A percentile compares a stretch with the other conserved stretches of the same genome.
Conservation (phyloP, 1,139 yeast species). For the Debaryomyces udenii region DNA sequence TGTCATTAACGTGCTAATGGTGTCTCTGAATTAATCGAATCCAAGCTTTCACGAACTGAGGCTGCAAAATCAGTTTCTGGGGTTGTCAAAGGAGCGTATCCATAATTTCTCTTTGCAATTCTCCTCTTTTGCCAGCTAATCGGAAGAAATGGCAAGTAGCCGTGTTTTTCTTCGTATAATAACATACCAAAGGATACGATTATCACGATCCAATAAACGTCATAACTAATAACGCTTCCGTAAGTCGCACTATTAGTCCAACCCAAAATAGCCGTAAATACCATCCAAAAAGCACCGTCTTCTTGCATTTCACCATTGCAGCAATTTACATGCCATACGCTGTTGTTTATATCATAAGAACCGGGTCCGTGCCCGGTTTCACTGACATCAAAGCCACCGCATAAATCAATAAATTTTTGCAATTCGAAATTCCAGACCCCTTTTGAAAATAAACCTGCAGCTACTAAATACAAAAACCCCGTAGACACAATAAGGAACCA, state of each 20-base stretch:
- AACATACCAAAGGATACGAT: conserved; percentile 28
- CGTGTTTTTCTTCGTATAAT: conserved; percentile 35
- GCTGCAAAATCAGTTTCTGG: conserved; percentile 11
- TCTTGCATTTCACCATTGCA: conserved; percentile 49
- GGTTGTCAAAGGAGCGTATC: conserved; percentile 14
- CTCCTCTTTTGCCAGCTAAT: conserved; percentile 55
- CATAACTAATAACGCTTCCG: conserved; percentile 45
- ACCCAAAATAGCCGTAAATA: conserved; percentile 47
- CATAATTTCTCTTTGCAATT: conserved; percentile 45
- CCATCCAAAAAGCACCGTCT: conserved; percentile 50
- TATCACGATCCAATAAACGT: conserved; percentile 40
- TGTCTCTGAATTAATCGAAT: conserved; percentile 30
- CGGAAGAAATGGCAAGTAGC: conserved; percentile 49
- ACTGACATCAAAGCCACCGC: conserved; percentile 50
- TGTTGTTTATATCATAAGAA: conserved; percentile 41
- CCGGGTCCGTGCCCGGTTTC: conserved; percentile 55
- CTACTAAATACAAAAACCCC: conserved; percentile 45
- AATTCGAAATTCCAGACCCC: conserved; percentile 52
- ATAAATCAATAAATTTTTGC: conserved; percentile 41
- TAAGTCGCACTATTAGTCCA: conserved; percentile 55
- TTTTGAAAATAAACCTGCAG: conserved; percentile 50
- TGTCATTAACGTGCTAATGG: conserved; percentile 19
- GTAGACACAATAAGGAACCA: conserved; percentile 45
- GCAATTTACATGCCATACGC: conserved; percentile 53
- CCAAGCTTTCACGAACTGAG: conserved; percentile 27